Conservation (phyloP, 768 basidiomycete genomes). For the Goffeauzyma gilvescens region DNA sequence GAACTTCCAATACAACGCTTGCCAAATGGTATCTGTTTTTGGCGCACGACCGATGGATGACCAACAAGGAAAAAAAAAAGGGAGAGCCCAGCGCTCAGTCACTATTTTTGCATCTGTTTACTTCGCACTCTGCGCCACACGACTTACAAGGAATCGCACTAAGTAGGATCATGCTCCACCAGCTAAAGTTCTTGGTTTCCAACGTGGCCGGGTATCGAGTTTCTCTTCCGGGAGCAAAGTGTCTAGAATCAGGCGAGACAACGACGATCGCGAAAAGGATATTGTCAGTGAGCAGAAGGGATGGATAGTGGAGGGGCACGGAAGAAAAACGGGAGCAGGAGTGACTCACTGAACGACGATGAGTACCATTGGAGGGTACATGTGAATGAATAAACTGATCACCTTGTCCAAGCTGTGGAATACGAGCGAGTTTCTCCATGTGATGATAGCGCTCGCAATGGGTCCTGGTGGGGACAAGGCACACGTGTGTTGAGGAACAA, state of each 20-base stretch:
- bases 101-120: too few species aligned
- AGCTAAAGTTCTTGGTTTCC: conserved; percentile 50
- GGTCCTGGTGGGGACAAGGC: conserved; percentile 35
- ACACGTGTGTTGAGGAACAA: neutral
- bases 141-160: conserved; percentile 65
- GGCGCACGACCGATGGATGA: too few species aligned
- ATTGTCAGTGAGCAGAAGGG: neutral
- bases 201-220: conserved; percentile 67
- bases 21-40: conserved; percentile 70
- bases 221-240: conserved; percentile 26
- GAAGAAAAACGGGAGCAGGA: neutral
- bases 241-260: neutral
- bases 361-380: conserved; percentile 78
- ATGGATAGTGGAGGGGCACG: too few species aligned
- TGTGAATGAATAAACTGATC: conserved; percentile 82
- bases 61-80: neutral
- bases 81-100: too few species aligned
- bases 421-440: conserved; percentile 94
- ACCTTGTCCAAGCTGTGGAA: conserved; percentile 88
- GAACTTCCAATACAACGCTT: conserved; percentile 88
- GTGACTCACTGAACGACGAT: conserved; percentile 46
- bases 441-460: conserved; percentile 82
- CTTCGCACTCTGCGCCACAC: neutral
- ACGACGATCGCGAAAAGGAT: neutral
- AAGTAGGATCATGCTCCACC: conserved; percentile 52